Base-by-base conservation (phyloP, 2,329 filamentous ascomycete species). In the Neocucurbitaria cava region DNA sequence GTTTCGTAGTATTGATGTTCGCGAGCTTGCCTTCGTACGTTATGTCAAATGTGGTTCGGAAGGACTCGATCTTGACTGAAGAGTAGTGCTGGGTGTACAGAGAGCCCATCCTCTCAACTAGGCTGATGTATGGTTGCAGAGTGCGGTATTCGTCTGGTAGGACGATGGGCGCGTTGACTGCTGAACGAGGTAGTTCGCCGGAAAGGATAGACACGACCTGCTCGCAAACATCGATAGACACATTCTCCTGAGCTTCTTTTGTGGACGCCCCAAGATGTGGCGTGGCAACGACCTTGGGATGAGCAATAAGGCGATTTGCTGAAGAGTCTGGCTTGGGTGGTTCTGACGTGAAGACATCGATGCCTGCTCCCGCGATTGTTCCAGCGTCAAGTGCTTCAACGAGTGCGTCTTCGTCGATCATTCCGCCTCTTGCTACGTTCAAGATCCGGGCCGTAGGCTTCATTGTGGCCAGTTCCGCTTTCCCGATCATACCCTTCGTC, bases 151-250 rank as follows among this genome's bases (percentile, higher is more conserved):
- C 90, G 59, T 92, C 90, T 0, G 90, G 89, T 15, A 93, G 79
- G 58, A 94, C 94, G 49, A 94, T 83, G 4, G 91, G 90, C 0
- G 90, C 90, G 61, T 95, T 94, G 69, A 94, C 90, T 5, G 90
- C 90, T 18, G 84, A 86, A 1, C 89, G 89, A 0, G 91, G 90
- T 1, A 93, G 80, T 0, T 89, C 88, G 3, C 90, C 90, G 0
- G 82, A 80, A 2, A 95, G 79, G 38, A 94, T 91, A 53, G 88
- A 84, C 0, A 90, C 81, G 11, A 93, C 89, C 75, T 95, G 90
- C 30, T 88, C 87, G 73, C 90, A 94, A 8, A 94, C 91, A 64
- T 94, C 91, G 58, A 93, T 84, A 1, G 88, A 90, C 3, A 93
- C 90, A 57, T 92, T 93, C 68, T 94, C 90, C 72, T 95, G 90